phyloP scores from a whole-genome alignment of 108 stramenopile genomes.

The Poteriospumella lacustris region DNA sequence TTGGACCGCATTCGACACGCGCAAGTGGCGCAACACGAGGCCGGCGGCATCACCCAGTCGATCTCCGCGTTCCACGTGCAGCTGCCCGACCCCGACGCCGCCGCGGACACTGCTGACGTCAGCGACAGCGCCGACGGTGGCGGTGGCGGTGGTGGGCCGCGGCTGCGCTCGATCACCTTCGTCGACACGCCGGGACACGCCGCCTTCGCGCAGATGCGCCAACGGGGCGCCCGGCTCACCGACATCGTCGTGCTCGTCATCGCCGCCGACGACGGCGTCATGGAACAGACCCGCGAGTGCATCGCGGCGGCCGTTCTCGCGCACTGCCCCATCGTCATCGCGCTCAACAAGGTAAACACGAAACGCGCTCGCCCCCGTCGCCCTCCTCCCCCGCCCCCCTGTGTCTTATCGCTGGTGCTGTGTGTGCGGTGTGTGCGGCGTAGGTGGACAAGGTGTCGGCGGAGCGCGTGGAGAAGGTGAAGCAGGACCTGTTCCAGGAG shows the following conservation, averaged over 20 bases:
- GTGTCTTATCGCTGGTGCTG: too few species aligned
- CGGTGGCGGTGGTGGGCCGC: neutral
- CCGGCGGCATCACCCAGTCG: constrained; percentile 95
- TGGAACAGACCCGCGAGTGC: constrained; percentile 86
- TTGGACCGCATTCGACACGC: constrained; percentile 79
- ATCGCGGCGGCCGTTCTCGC: constrained; percentile 79
- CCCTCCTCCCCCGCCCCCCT: too few species aligned
- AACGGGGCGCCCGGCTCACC: constrained; percentile 79
- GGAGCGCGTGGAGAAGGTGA: constrained; percentile 30
- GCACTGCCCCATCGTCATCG: constrained; percentile 70
- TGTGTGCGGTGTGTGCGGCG: neutral
- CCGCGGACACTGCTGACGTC: constrained; percentile 50
- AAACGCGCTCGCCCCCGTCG: too few species aligned
- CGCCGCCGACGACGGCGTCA: constrained; percentile 90
- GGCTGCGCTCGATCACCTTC: constrained; percentile 72
- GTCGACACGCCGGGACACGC: constrained; percentile 96
- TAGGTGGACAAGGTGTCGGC: constrained; percentile 55
- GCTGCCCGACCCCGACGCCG: constrained; percentile 37
- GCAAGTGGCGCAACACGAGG: constrained; percentile 79
- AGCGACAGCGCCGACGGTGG: too few species aligned
- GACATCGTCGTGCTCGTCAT: constrained; percentile 91
- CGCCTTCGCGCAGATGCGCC: constrained; percentile 84
- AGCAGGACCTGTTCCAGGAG: constrained; percentile 55
- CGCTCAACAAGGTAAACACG: constrained; percentile 93
- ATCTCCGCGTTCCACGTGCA: constrained; percentile 83